These are phyloP conservation scores for Penicillium sp. DNA, from an alignment of 2,329 filamentous ascomycete genomes.

Conservation along the genomic window DNA sequence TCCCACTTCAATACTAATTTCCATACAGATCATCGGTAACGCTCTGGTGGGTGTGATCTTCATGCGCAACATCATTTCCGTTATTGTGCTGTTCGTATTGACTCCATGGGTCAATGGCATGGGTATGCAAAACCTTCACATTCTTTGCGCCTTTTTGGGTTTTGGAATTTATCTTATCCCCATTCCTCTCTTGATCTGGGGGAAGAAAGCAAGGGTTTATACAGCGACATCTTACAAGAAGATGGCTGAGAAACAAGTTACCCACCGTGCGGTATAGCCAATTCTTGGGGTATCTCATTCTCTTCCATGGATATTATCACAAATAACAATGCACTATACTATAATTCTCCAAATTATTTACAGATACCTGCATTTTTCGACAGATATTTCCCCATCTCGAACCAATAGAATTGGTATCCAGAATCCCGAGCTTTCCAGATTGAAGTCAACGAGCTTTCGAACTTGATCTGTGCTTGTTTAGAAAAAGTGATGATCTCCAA, in stretches of 20 bases:
- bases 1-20: background rate
- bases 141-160: conserved; percentile 16
- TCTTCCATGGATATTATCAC: background rate
- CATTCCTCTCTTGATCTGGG: conserved; percentile 25
- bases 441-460: background rate
- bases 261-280: conserved; percentile 14
- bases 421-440: conserved; percentile 10
- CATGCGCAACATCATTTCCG: conserved; percentile 46
- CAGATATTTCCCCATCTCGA: conserved; percentile 1
- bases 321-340: background rate
- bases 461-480: conserved; percentile 5
- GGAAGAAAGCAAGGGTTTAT: conserved; percentile 20
- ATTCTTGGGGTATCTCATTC: background rate
- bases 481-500: conserved; percentile 11
- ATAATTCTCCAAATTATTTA: background rate
- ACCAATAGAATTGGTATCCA: conserved; percentile 8
- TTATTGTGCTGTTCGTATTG: conserved; percentile 48
- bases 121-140: conserved; percentile 24
- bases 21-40: conserved; percentile 46
- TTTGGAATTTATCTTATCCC: conserved; percentile 18
- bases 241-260: conserved; percentile 19
- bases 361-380: background rate
- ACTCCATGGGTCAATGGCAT: conserved; percentile 39
- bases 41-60: conserved; percentile 49
- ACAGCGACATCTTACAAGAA: conserved; percentile 19